Evolutionary conservation across 768 basidiomycete genomes (phyloP), one percentile per base, ranked within the genome.

Genomic region (Xerocomellus dryophilus): DNA sequence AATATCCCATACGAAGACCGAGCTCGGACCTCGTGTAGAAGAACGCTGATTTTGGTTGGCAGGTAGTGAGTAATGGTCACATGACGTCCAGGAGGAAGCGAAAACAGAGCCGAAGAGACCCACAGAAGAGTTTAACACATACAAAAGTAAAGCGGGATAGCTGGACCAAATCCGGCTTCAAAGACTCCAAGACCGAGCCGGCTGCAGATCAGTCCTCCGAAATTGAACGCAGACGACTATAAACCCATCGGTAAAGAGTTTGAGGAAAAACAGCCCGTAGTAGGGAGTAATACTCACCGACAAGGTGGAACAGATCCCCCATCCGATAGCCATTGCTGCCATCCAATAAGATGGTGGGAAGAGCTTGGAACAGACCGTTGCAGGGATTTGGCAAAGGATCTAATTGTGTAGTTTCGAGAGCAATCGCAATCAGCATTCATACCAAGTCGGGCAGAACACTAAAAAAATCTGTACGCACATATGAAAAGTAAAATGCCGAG

Each of bases 121-220:
- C 1, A 31, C 5, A 27, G 18, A 36, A 7, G 34, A 51, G 35
- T 51, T 20, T 8, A 43, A 9, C 7, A 68, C 85, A 53, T 65
- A 89, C 88, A 87, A 63, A 88, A 84, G 68, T 91, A 90, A 4
- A 91, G 74, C 0, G 88, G 86, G 31, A 91, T 86, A 0, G 80
- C 85, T 11, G 89, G 88, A 1, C 82, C 88, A 60, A 91, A 90
- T 21, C 83, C 83, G 5, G 88, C 82, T 68, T 91, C 89, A 62
- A 91, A 90, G 32, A 88, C 64, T 9, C 89, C 89, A n/a, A 91
- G 73, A 36, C 79, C 77, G 27, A 90, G 56, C 44, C 89, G 77
- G 11, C 79, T 74, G 8, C 78, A 73, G 23, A 90, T 65, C 35
- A 90, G 68, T 20, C 84, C 82, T 10, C 73, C 73, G 44, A 86